Conservation (phyloP, 345 rosid genomes). For the Iberis pinnata region DNA sequence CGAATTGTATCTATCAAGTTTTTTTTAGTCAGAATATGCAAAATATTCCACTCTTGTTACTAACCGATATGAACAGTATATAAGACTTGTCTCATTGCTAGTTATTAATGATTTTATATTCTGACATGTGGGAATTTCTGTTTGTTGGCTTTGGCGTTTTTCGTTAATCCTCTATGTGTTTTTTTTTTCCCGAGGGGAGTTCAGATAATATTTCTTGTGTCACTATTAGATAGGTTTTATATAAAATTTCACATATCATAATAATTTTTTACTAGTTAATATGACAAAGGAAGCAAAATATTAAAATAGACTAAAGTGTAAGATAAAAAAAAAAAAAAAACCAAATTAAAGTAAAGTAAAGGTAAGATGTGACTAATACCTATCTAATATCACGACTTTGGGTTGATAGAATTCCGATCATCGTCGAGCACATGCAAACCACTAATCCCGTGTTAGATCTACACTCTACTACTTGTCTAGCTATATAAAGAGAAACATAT, state of each 20-base stretch:
- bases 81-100: slow-evolving; percentile 9
- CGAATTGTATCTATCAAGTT: slow-evolving; percentile 22
- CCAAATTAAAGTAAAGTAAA: not conserved
- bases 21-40: slow-evolving; percentile 14
- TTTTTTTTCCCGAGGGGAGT: not conserved
- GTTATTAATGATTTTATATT: not conserved
- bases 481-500: slow-evolving; percentile 13
- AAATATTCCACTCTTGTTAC: not conserved
- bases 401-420: not conserved
- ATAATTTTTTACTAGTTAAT: too few relatives aligned
- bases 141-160: slow-evolving; percentile 19
- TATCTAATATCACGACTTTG: slow-evolving; percentile 9
- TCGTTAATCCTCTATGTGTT: too few relatives aligned
- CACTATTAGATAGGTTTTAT: too few relatives aligned
- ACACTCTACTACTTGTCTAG: slow-evolving; percentile 6
- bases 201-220: not conserved
- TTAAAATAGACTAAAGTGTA: not conserved
- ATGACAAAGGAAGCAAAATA: not conserved
- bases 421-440: slow-evolving; percentile 23
- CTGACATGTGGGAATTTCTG: slow-evolving; percentile 22
- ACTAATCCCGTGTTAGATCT: slow-evolving; percentile 13
- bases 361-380: not conserved
- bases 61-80: slow-evolving; percentile 2
- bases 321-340: too few relatives aligned
- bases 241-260: too few relatives aligned